Base-by-base conservation (phyloP, 2,329 filamentous ascomycete species). In the Hortaea sp. region DNA sequence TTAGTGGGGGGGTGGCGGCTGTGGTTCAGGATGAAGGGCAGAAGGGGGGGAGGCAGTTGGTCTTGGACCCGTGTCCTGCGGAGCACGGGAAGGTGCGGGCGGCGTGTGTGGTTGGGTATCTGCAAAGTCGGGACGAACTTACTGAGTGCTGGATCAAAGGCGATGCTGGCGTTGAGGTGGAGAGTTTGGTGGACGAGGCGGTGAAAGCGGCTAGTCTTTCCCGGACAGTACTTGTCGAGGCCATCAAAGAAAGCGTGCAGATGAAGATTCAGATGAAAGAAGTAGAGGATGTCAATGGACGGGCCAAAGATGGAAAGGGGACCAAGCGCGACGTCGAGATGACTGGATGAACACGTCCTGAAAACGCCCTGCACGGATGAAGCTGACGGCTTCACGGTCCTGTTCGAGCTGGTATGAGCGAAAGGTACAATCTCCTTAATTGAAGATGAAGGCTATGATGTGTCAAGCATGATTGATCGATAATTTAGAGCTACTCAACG, bases 121-220 rank as follows among this genome's bases (percentile, higher is more conserved):
- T 97, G 54, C 85, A 88, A 43, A 77, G 75, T 20, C 76, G 89
- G 51, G 90, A 97, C 56, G 92, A 98, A 66, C 81, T 97, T 43
- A 95, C 90, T 6, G 89, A 95, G 61, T 67, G 97, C 12, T 98
- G 92, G 92, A 78, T 94, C 60, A 95, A 89, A 69, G 90, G 92
- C 12, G 74, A 82, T 60, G 66, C 63, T 53, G 71, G 67, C 42
- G 58, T 57, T 44, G 65, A 62, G 45, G 68, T 67, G 39, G 77
- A 81, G 48, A 64, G 70, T 12, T 63, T 85, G 43, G 70, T 82
- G 30, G 79, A 84, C 56, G 74, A 74, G 49, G 80, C 81, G 43
- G 78, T 82, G 29, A 75, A 78, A 59, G 79, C 80, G 31, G 79
- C 81, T 39, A 64, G 73, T 12, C 74, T 78, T 37, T 72, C 76